Evolutionary conservation across 2,329 filamentous ascomycete genomes (phyloP).

Genomic region (Beauveria sp.): DNA sequence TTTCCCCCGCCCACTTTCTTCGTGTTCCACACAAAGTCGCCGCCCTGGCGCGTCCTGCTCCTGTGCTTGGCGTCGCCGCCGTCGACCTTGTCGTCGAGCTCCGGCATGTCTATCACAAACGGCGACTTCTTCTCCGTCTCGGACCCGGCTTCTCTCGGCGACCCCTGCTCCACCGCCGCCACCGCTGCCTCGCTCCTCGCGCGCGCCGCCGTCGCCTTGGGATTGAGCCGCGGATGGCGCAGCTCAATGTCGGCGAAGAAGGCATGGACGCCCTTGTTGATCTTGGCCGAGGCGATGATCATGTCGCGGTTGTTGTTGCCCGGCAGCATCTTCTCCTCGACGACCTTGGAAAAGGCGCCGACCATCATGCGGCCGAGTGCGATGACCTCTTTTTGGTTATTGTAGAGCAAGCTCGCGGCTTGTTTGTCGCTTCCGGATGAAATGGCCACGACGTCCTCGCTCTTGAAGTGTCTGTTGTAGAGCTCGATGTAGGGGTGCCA

Average conservation of each 20-base stretch:
- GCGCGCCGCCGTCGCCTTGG: constrained; percentile 15
- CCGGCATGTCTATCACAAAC: constrained; percentile 4
- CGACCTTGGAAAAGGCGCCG: constrained; percentile 35
- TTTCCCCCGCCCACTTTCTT: not conserved
- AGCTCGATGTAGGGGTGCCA: constrained; percentile 40
- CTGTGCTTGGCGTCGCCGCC: not conserved
- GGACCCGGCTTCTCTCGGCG: constrained; percentile 10
- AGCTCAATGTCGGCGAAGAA: constrained; percentile 28
- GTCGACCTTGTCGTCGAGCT: not conserved
- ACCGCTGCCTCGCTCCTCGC: constrained; percentile 2
- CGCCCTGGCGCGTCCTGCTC: constrained; percentile 11
- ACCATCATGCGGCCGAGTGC: constrained; percentile 39
- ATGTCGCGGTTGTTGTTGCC: constrained; percentile 26
- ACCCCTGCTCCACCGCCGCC: constrained; percentile 13
- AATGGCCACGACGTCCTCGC: constrained; percentile 17
- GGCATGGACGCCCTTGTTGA: constrained; percentile 29
- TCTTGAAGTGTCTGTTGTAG: constrained; percentile 28
- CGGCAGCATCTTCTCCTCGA: constrained; percentile 32
- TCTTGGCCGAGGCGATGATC: constrained; percentile 24
- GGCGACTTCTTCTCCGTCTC: not conserved
- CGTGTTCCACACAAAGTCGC: constrained; percentile 27
- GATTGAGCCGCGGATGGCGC: constrained; percentile 22
- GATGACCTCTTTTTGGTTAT: constrained; percentile 33
- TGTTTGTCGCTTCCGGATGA: constrained; percentile 14
- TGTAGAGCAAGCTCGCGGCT: constrained; percentile 20